Evolutionary conservation across 768 basidiomycete genomes (phyloP).

Genomic region (Russula dissimulans): DNA sequence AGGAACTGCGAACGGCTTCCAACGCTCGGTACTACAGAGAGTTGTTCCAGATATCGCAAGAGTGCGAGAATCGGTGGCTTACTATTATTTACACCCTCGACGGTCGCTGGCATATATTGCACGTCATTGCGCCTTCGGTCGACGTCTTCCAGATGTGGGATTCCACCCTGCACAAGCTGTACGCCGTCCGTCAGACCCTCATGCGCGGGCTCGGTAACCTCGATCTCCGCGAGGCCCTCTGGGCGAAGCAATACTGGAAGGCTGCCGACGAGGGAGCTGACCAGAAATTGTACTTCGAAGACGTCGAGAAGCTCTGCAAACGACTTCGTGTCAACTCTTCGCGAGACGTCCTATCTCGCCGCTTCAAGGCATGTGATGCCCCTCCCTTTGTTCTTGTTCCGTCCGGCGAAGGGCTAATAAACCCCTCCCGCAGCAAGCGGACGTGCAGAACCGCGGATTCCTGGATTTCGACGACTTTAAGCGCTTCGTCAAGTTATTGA

Average conservation of each 20-base stretch:
- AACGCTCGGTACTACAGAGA: conserved; percentile 65
- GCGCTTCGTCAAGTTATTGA: conserved; percentile 71
- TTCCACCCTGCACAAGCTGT: conserved; percentile 51
- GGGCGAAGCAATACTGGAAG: conserved; percentile 82
- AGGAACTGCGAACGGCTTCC: conserved; percentile 70
- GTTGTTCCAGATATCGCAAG: conserved; percentile 54
- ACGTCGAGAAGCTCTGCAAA: conserved; percentile 62
- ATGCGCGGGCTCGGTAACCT: conserved; percentile 58
- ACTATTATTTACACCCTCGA: conserved; percentile 76
- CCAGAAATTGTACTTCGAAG: conserved; percentile 56
- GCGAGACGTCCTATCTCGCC: conserved; percentile 39
- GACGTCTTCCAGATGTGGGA: conserved; percentile 60
- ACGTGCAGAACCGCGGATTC: conserved; percentile 42
- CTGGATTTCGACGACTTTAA: conserved; percentile 78
- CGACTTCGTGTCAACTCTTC: conserved; percentile 58
- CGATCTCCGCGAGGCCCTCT: conserved; percentile 56
- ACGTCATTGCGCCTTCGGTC: conserved; percentile 63
- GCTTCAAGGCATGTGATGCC: conserved; percentile 44
- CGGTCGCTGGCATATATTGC: conserved; percentile 75
- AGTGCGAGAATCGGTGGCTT: conserved; percentile 68
- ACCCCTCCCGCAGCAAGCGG: conserved; percentile 45
- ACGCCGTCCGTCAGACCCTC: conserved; percentile 56
- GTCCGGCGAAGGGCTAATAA: background rate
- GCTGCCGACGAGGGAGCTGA: conserved; percentile 54
- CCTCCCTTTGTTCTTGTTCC: background rate